Evolutionary conservation across 2,329 filamentous ascomycete genomes (phyloP).

Genomic region (Escovopsis sp.): DNA sequence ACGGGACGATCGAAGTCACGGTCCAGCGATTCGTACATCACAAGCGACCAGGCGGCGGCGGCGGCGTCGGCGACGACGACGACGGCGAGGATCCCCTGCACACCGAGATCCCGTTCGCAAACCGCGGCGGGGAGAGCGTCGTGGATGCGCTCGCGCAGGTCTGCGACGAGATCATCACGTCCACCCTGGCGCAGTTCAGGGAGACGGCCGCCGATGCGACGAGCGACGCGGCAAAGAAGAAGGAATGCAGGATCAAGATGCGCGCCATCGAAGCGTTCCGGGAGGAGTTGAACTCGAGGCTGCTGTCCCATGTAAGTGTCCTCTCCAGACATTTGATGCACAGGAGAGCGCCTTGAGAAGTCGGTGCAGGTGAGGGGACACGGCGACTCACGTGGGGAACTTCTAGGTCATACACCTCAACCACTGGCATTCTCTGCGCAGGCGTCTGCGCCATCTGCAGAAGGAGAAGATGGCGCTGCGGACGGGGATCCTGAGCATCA

Average conservation of each 20-base stretch:
- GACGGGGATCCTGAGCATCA: slow-evolving; percentile 44
- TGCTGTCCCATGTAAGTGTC: slow-evolving; percentile 43
- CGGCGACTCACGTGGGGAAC: slow-evolving; percentile 3
- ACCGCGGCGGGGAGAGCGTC: slow-evolving; percentile 41
- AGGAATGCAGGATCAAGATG: slow-evolving; percentile 40
- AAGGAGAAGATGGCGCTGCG: slow-evolving; percentile 42
- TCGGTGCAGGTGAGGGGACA: background rate
- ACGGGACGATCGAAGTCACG: slow-evolving; percentile 34
- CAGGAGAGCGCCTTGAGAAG: background rate
- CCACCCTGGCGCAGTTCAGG: slow-evolving; percentile 32
- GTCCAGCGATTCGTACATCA: slow-evolving; percentile 45
- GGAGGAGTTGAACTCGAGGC: slow-evolving; percentile 38
- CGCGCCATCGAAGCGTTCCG: slow-evolving; percentile 43
- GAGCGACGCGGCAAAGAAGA: slow-evolving; percentile 31
- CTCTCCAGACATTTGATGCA: no score
- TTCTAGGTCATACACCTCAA: slow-evolving; percentile 44
- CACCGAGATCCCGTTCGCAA: slow-evolving; percentile 37
- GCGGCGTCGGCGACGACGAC: no score
- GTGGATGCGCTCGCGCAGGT: slow-evolving; percentile 48
- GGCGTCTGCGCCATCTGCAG: slow-evolving; percentile 41
- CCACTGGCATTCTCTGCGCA: slow-evolving; percentile 40
- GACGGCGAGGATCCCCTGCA: slow-evolving; percentile 30
- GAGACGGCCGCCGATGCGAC: slow-evolving; percentile 24
- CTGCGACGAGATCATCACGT: slow-evolving; percentile 44
- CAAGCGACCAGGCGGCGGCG: slow-evolving; percentile 22